Base-by-base conservation (phyloP, 371 early-diverging fungal genomes). In the Mucor sp. region DNA sequence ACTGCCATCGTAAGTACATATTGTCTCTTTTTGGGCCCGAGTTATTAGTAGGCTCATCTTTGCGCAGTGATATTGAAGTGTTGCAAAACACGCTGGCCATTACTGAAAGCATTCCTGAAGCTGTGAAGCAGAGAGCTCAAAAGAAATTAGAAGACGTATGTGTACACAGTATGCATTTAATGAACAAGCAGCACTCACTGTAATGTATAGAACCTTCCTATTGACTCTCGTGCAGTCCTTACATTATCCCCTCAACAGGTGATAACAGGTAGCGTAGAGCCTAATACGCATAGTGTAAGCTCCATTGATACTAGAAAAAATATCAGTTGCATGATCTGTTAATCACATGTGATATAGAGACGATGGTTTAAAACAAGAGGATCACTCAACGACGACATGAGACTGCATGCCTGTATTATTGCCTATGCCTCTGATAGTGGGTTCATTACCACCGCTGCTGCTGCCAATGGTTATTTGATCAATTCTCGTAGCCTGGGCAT, bases 331-430 rank as follows among this genome's bases (percentile, higher is more conserved):
- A 17, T 57, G 30, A 57, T 57, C 32, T 30, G 33, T 8, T 33
- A 21, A 21, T 33, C 35, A 35, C 33, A 21, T 44, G 43, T 30
- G 2, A 28, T 56, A 33, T 74, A 90, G 80, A 74, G 68, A 60
- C 76, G 82, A 6, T 94, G 93, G 94, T 90, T 92, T 77, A 83
- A 78, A 44, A 82, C 88, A 14, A 84, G 86, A 59, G 92, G 89
- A 37, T 68, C 63, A n/a, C 74, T 94, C 21, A 84, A 82, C 8
- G 90, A 91, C 65, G 89, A 87, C 35, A 73, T 82, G 39, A 82
- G 84, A 0, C 70, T 94, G n/a, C 94, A 94, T 74, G 89, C 91
- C 65, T 74, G 81, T 71, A 63, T 70, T 57, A 76, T 76, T 62
- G 87, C 86, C 15, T 84, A 82, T 70, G 77, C 69, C 11, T 72